Percentiles rank a stretch among this genome's conserved stretches.
phyloP scores from a whole-genome alignment of 306 rosid genomes.

The Comarum palustre region DNA sequence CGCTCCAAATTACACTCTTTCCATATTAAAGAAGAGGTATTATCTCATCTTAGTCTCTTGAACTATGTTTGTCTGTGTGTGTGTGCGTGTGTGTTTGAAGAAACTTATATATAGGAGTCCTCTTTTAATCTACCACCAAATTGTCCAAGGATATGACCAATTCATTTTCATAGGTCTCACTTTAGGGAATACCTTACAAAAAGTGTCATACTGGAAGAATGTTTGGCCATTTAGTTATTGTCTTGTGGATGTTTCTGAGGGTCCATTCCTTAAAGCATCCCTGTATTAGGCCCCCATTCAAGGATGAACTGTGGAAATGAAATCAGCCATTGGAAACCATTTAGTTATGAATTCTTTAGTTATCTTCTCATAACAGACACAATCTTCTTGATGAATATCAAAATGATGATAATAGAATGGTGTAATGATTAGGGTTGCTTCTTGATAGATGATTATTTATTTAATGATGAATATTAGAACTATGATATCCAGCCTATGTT shows the following conservation, averaged over 20 bases:
- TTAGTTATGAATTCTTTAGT: too few relatives aligned
- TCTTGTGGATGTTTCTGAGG: not conserved
- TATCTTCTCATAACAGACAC: not conserved
- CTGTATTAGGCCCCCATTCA: not conserved
- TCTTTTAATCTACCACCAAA: not conserved
- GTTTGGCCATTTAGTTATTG: not conserved
- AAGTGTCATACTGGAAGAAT: not conserved
- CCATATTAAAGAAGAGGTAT: constrained; percentile 57
- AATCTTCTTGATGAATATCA: not conserved
- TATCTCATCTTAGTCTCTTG: constrained; percentile 13
- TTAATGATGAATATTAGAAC: too few relatives aligned
- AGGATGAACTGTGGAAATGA: not conserved
- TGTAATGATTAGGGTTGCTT: not conserved
- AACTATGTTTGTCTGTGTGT: not conserved
- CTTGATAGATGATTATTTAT: not conserved
- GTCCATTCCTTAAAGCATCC: not conserved
- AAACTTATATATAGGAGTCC: not conserved
- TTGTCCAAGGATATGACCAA: not conserved
- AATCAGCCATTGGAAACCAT: not conserved
- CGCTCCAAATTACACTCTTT: constrained; percentile 64
- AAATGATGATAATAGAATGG: not conserved
- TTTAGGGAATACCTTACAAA: not conserved
- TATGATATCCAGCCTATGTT: too few relatives aligned
- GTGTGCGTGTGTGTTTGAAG: not conserved
- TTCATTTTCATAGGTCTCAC: not conserved